Base-by-base conservation (phyloP, 2,329 filamentous ascomycete genomes). In the Verticillium longisporum region DNA sequence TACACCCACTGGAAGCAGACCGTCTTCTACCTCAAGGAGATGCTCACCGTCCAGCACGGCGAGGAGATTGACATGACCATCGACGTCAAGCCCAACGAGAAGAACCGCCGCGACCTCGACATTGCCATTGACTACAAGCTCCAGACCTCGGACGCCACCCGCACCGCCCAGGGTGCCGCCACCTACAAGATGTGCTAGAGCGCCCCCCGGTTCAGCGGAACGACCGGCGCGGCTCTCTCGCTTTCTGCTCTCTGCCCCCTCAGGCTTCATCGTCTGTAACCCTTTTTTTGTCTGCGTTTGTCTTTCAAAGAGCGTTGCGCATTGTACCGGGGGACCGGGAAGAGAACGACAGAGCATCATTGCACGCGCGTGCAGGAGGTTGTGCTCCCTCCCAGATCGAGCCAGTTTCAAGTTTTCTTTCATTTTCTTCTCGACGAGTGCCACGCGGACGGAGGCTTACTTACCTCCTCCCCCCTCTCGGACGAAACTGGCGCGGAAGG, bases 1-100 rank as follows among this genome's bases (percentile, higher is more conserved):
- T 98, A 98, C 80, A 99, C 95, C 18, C 95, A 99, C 84, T 99
- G 95, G 95, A 99, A 99, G 82, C 95, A 99, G 82, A 99, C 95
- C 13, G 95, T 99, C 65, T 98, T 99, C 80, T 99, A 99, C 80
- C 83, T 99, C 65, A 87, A 90, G 71, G 93, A 99, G 68, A 91
- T 97, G 37, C 80, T 99, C 66, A 98, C 93, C 21, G 92, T 97
- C 41, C 89, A 96, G 76, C 84, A 91, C 71, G 92, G 89, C 61
- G 95, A 99, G 81, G 82, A 85, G 70, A 83, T 99, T 63, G 78
- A 80, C 63, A 91, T 91, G 70, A 80, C 83, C 36, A 79, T 99
- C 50, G 83, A 86, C 65, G 96, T 94, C 79, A 89, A 88, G 77
- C 95, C 95, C 59, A 99, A 97, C 74, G 83, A 89, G 65, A 93